Conservation (phyloP, 1,284 basidiomycete species). For the Athelia sp. region DNA sequence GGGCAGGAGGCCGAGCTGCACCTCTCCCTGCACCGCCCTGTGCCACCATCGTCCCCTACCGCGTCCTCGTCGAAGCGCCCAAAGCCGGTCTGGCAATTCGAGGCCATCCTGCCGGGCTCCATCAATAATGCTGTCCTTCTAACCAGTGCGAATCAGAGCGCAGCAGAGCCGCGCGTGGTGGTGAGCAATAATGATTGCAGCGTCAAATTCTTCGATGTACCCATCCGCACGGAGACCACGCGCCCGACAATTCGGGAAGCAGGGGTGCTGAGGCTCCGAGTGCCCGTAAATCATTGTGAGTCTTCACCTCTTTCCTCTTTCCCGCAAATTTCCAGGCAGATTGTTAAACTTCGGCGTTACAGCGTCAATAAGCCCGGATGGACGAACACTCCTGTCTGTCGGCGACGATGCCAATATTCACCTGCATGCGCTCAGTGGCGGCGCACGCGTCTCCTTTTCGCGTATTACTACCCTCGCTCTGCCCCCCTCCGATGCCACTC, state of each 20-base stretch:
- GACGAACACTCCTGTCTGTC: conserved; percentile 76
- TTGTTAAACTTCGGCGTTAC: conserved; percentile 8
- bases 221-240: conserved; percentile 38
- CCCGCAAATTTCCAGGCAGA: conserved; percentile 2
- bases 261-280: conserved; percentile 55
- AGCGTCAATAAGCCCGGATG: conserved; percentile 85
- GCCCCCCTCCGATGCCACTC: conserved; percentile 28
- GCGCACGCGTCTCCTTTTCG: conserved; percentile 48
- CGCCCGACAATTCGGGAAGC: conserved; percentile 41
- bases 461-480: conserved; percentile 53
- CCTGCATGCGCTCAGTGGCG: conserved; percentile 65
- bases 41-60: conserved; percentile 15
- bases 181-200: conserved; percentile 82
- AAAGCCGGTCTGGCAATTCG: conserved; percentile 49
- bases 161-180: conserved; percentile 65
- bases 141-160: conserved; percentile 52
- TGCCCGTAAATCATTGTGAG: conserved; percentile 67
- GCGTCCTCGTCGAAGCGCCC: conserved; percentile 23
- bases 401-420: conserved; percentile 83
- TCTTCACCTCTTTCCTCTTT: conserved; percentile 3
- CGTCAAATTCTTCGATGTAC: conserved; percentile 72
- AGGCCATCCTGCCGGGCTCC: conserved; percentile 52
- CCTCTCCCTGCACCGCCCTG: conserved; percentile 46
- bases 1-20: conserved; percentile 81
- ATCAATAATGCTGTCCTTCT: conserved; percentile 85